phyloP scores from a whole-genome alignment of 164 flowering plant genomes.

The Vitis rotundifolia region DNA sequence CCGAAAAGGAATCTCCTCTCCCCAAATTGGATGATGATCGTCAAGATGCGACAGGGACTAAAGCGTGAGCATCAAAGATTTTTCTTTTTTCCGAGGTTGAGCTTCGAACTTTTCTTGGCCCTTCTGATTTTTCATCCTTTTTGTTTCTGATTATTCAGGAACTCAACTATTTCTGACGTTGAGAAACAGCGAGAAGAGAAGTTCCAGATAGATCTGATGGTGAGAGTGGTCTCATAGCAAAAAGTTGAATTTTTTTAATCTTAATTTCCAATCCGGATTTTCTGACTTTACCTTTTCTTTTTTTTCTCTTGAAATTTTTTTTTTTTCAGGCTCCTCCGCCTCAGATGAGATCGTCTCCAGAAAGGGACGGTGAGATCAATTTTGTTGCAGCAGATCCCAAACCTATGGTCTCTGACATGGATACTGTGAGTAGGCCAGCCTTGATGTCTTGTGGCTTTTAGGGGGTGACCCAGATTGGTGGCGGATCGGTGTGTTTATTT shows the following conservation, averaged over 20 bases:
- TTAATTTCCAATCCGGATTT: not conserved
- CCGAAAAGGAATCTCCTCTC: constrained; percentile 45
- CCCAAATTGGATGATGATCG: constrained; percentile 33
- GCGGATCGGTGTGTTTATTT: not conserved
- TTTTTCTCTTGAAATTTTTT: not conserved
- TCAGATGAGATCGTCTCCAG: constrained; percentile 60
- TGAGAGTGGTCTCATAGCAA: constrained; percentile 20
- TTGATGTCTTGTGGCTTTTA: not conserved
- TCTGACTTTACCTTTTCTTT: not conserved
- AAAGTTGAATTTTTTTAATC: too few species aligned
- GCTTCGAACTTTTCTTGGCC: not conserved
- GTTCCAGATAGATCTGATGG: constrained; percentile 95
- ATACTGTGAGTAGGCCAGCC: constrained; percentile 44
- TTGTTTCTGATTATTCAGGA: constrained; percentile 30
- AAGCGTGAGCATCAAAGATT: constrained; percentile 42
- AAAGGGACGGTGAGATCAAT: constrained; percentile 49
- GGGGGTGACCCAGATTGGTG: not conserved
- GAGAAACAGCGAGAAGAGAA: constrained; percentile 61
- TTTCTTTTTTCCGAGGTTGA: not conserved
- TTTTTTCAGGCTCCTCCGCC: constrained; percentile 67
- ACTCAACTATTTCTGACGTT: constrained; percentile 21
- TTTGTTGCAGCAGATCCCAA: constrained; percentile 41
- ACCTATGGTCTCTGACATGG: constrained; percentile 32
- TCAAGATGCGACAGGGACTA: constrained; percentile 24
- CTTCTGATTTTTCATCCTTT: not conserved